Percentiles rank a stretch among this genome's conserved stretches.
Evolutionary conservation across 768 basidiomycete genomes (phyloP).

Genomic region (Dentipellis sp.): DNA sequence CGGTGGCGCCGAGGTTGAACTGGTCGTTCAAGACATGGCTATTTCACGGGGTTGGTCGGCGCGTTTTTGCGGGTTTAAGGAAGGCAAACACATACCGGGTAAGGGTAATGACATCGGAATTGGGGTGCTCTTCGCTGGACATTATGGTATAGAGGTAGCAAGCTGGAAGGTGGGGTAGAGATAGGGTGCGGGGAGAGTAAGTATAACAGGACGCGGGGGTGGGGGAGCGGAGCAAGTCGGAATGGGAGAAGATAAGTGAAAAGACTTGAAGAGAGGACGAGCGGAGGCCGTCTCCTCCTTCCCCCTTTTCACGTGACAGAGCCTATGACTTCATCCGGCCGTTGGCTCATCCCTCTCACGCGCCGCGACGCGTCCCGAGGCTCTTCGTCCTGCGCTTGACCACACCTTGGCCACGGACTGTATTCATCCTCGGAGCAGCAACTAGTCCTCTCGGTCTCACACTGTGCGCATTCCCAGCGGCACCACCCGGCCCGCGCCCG

Average conservation of each 20-base stretch:
- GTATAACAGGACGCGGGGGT: slow-evolving; percentile 1
- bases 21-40: slow-evolving; percentile 89
- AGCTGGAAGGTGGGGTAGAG: slow-evolving; percentile 6
- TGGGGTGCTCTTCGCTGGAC: slow-evolving; percentile 48
- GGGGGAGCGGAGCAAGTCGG: background rate
- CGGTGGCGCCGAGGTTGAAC: slow-evolving; percentile 67
- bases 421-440: too few relatives aligned
- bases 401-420: too few relatives aligned
- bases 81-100: slow-evolving; percentile 55
- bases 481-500: too few relatives aligned
- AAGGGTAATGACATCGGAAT: slow-evolving; percentile 85
- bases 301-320: background rate
- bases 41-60: slow-evolving; percentile 1
- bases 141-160: slow-evolving; percentile 11
- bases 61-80: background rate
- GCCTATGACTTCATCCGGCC: background rate
- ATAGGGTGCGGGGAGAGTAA: background rate
- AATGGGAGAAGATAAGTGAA: background rate
- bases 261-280: background rate
- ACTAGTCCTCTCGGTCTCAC: too few relatives aligned
- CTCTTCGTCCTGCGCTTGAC: slow-evolving; percentile 16
- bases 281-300: too few relatives aligned
- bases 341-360: slow-evolving; percentile 1
- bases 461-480: too few relatives aligned
- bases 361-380: slow-evolving; percentile 45